Conservation (phyloP, 23 red algal genomes). For the Gracilaria vermiculophylla region DNA sequence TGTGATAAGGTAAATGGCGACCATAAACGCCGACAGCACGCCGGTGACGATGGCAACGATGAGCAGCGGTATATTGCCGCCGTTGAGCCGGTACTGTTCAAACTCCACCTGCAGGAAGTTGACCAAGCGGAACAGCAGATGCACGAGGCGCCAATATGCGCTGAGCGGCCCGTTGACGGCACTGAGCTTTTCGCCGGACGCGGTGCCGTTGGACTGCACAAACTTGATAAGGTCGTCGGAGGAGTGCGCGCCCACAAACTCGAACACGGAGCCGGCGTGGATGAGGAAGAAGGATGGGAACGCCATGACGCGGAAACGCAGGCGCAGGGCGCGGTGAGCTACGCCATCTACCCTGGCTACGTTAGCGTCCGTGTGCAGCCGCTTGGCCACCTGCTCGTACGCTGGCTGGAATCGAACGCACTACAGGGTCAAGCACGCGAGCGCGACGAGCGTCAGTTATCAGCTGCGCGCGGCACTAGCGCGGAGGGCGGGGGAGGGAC, state of each 20-base stretch:
- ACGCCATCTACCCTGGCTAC: constrained; percentile 20
- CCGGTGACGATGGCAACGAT: neutral
- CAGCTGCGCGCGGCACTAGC: no score
- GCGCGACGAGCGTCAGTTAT: no score
- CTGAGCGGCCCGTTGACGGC: constrained; percentile 20
- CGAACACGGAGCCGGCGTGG: constrained; percentile 16
- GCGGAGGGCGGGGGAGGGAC: no score
- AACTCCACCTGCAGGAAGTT: neutral
- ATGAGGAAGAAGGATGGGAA: constrained; percentile 46
- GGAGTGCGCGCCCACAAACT: constrained; percentile 10
- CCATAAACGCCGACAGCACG: constrained; percentile 15
- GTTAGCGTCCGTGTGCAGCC: neutral
- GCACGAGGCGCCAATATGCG: constrained; percentile 19
- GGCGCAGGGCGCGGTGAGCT: neutral
- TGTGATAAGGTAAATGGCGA: constrained; percentile 26
- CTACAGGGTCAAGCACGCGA: neutral
- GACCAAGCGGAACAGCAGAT: constrained; percentile 15
- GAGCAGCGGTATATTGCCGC: constrained; percentile 13
- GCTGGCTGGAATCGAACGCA: constrained; percentile 11
- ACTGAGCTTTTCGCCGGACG: neutral
- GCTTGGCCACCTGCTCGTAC: neutral
- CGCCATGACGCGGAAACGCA: constrained; percentile 35
- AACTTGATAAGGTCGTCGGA: constrained; percentile 14
- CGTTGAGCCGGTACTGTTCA: neutral
- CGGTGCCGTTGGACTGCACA: constrained; percentile 11